Conservation (phyloP, 805 yeast species). For the Metschnikowia cerradonensis region DNA sequence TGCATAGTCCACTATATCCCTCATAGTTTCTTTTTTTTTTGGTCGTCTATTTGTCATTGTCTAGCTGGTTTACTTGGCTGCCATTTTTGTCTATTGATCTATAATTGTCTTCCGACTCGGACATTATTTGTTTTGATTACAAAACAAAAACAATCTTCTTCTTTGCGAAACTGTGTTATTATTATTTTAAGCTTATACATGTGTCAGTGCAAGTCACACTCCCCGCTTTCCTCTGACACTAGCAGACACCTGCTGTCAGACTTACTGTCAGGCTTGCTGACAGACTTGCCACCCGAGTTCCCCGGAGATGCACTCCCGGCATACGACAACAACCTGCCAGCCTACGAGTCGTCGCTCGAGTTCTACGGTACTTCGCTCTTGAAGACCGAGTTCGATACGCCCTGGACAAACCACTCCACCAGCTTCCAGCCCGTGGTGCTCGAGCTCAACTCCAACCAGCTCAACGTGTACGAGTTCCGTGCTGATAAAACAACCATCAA, state of each 20-base stretch:
- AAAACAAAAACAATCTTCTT: neutral
- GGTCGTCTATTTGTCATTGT: too few species aligned
- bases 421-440: constrained; percentile 36
- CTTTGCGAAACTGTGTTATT: neutral
- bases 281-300: too few species aligned
- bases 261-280: too few species aligned
- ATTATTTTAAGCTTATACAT: neutral
- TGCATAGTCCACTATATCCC: too few species aligned
- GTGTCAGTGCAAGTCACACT: neutral
- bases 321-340: constrained; percentile 24
- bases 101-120: too few species aligned
- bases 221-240: neutral
- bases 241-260: neutral
- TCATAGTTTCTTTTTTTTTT: too few species aligned
- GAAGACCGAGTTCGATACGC: constrained; percentile 36
- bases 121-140: too few species aligned
- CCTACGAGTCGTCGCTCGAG: constrained; percentile 29
- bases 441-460: constrained; percentile 39
- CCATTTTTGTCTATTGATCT: too few species aligned
- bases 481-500: constrained; percentile 19
- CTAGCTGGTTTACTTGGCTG: too few species aligned
- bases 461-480: constrained; percentile 28
- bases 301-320: constrained; percentile 8
- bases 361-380: constrained; percentile 31
- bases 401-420: constrained; percentile 27